phyloP scores from a whole-genome alignment of 2,329 filamentous ascomycete genomes.

The Sphaerulina musiva region DNA sequence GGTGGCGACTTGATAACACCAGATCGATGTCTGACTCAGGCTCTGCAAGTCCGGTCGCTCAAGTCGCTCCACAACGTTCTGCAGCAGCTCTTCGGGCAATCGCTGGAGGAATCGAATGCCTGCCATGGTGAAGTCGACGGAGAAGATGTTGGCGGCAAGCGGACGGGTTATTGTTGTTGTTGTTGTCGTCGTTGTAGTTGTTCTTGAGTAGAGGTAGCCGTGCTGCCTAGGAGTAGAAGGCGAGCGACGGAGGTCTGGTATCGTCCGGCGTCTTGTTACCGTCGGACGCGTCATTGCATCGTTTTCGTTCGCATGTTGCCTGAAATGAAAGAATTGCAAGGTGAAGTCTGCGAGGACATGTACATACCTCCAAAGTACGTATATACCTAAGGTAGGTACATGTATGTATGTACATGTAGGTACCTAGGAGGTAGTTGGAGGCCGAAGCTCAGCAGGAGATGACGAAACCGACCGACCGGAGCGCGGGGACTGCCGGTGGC shows the following conservation, averaged over 20 bases:
- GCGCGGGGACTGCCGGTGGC: too few relatives aligned
- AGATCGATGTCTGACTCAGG: conserved; percentile 34
- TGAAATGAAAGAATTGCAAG: not conserved
- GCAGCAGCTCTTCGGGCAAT: conserved; percentile 40
- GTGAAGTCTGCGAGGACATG: too few relatives aligned
- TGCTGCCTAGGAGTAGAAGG: not conserved
- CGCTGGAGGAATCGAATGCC: conserved; percentile 2
- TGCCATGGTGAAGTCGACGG: not conserved
- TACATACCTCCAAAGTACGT: too few relatives aligned
- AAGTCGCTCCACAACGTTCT: conserved; percentile 36
- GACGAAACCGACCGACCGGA: not conserved
- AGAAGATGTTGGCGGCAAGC: too few relatives aligned
- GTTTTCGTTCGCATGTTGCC: not conserved
- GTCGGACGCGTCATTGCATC: conserved; percentile 1
- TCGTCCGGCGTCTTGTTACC: not conserved
- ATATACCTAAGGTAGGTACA: too few relatives aligned
- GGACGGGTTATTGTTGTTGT: not conserved
- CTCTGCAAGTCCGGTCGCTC: conserved; percentile 28
- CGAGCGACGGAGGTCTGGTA: not conserved
- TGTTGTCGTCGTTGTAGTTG: too few relatives aligned
- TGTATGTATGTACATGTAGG: too few relatives aligned
- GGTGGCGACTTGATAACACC: conserved; percentile 34
- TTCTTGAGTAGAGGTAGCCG: not conserved
- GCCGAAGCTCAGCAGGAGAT: not conserved
- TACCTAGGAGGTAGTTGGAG: too few relatives aligned